Percentiles rank a stretch among this genome's conserved stretches.
Evolutionary conservation across 2,329 filamentous ascomycete genomes (phyloP).

Genomic region (Phialemonium atrogriseum): DNA sequence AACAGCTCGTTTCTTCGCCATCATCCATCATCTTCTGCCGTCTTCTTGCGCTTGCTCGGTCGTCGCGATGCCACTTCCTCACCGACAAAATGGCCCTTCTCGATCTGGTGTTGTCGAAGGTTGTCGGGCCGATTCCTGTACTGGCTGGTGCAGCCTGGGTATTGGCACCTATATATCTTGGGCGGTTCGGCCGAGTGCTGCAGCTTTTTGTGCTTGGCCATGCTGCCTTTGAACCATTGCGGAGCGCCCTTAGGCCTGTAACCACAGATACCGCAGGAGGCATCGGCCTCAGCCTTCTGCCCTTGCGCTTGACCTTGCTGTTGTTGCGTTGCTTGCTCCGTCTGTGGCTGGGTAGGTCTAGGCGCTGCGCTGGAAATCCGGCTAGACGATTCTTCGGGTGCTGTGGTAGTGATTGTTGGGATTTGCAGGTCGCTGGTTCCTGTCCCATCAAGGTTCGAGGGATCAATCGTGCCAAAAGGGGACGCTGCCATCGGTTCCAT

Average conservation of each 20-base stretch:
- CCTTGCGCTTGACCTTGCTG: neutral
- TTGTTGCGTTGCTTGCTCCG: slow-evolving; percentile 3
- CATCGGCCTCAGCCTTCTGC: slow-evolving; percentile 29
- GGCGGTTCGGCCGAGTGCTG: slow-evolving; percentile 41
- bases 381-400: slow-evolving; percentile 5
- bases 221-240: slow-evolving; percentile 50
- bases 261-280: slow-evolving; percentile 42
- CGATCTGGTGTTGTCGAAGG: slow-evolving; percentile 46
- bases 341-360: slow-evolving; percentile 1
- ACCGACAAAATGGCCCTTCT: slow-evolving; percentile 46
- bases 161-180: slow-evolving; percentile 44
- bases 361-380: slow-evolving; percentile 3
- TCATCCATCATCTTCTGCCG: slow-evolving; percentile 6
- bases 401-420: slow-evolving; percentile 6
- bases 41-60: slow-evolving; percentile 40
- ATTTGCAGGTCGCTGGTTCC: slow-evolving; percentile 1
- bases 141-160: slow-evolving; percentile 43
- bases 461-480: neutral
- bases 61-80: slow-evolving; percentile 27
- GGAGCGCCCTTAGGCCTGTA: slow-evolving; percentile 48
- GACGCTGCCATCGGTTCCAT: slow-evolving; percentile 4
- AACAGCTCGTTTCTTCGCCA: neutral
- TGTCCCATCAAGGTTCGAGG: neutral
- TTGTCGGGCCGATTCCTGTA: slow-evolving; percentile 50
- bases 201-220: slow-evolving; percentile 49